Evolutionary conservation across 2,329 filamentous ascomycete genomes (phyloP).

Genomic region (Fusarium pseudocircinatum): DNA sequence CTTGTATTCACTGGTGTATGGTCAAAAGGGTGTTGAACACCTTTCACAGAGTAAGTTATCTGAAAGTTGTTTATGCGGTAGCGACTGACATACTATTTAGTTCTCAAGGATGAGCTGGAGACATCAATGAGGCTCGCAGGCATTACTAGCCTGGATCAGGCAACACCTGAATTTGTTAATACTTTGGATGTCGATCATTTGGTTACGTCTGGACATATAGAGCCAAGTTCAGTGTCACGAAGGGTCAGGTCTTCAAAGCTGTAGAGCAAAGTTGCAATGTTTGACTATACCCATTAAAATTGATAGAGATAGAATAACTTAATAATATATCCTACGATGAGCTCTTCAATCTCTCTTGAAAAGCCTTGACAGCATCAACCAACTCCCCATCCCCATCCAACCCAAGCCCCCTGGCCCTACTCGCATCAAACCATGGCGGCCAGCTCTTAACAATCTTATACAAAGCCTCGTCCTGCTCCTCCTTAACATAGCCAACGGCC

Average conservation of each 20-base stretch:
- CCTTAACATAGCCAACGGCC: slow-evolving; percentile 53
- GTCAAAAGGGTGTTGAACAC: slow-evolving; percentile 64
- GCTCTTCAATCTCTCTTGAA: slow-evolving; percentile 31
- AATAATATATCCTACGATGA: not conserved
- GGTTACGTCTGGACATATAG: slow-evolving; percentile 36
- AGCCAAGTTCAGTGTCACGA: not conserved
- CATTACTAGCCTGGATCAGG: slow-evolving; percentile 44
- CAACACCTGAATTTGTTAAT: slow-evolving; percentile 43
- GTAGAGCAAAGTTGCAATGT: not conserved
- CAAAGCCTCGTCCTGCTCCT: slow-evolving; percentile 57
- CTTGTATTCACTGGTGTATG: slow-evolving; percentile 63
- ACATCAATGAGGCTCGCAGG: slow-evolving; percentile 45
- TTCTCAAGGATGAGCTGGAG: slow-evolving; percentile 46
- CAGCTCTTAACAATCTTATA: slow-evolving; percentile 63
- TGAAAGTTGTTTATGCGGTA: fast-evolving
- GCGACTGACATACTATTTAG: slow-evolving; percentile 5
- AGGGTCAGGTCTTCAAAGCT: slow-evolving; percentile 26
- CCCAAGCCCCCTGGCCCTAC: slow-evolving; percentile 63
- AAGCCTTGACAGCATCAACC: slow-evolving; percentile 46
- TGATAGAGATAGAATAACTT: not conserved
- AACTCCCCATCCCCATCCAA: slow-evolving; percentile 57
- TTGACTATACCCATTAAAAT: not conserved
- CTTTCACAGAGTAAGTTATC: slow-evolving; percentile 61
- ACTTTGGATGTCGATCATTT: slow-evolving; percentile 46
- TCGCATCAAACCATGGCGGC: slow-evolving; percentile 62